phyloP scores from a whole-genome alignment of 257 asterid genomes.

The Nicotiana knightiana region DNA sequence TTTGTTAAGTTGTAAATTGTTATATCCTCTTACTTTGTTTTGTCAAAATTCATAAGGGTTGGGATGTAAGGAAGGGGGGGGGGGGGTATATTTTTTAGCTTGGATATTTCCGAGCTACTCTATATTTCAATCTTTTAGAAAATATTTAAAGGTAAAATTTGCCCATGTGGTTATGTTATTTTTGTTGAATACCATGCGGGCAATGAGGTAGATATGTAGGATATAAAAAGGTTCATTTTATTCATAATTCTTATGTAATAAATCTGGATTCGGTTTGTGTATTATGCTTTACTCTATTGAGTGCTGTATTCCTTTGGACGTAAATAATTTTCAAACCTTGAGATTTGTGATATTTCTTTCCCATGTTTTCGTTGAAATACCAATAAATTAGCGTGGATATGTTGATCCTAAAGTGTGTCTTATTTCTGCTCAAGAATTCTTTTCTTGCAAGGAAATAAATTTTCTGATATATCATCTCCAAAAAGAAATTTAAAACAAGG shows the following conservation, averaged over 20 bases:
- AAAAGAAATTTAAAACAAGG: neutral
- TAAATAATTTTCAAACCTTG: neutral
- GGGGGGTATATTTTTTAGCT: slow-evolving; percentile 21
- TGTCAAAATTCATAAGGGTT: slow-evolving; percentile 29
- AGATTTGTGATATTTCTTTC: neutral
- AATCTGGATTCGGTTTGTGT: neutral
- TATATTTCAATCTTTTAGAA: neutral
- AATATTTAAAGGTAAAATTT: neutral
- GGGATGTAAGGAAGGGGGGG: slow-evolving; percentile 19
- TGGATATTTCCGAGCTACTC: slow-evolving; percentile 20
- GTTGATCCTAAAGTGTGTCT: neutral
- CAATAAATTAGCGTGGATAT: neutral
- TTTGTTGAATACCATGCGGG: slow-evolving; percentile 27
- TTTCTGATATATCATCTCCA: neutral
- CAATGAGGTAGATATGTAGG: slow-evolving; percentile 17
- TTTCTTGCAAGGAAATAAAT: neutral
- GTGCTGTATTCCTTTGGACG: neutral
- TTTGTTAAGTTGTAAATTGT: slow-evolving; percentile 59
- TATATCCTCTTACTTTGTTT: slow-evolving; percentile 52
- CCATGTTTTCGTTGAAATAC: neutral
- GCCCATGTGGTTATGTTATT: slow-evolving; percentile 36
- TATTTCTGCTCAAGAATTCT: neutral
- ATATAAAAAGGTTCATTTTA: neutral
- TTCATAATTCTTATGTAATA: neutral
- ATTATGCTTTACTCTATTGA: neutral